Percentiles rank a stretch among this genome's conserved stretches.
Conservation (phyloP, 768 basidiomycete genomes). For the Sistotremastrum suecicum region DNA sequence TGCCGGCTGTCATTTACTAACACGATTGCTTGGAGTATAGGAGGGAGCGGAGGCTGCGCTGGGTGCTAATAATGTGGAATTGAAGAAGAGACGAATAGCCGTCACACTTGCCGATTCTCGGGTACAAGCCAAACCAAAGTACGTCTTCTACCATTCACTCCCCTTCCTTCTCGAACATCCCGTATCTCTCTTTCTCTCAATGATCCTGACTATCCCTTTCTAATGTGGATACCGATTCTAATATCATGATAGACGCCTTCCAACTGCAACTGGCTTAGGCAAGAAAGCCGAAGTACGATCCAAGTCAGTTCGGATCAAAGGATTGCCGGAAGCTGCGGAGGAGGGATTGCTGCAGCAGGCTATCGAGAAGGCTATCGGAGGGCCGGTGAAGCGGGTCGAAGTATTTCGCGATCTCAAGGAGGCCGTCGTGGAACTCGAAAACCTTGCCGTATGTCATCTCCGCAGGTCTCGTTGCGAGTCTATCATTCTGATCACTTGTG, state of each 20-base stretch:
- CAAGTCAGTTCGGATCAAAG: constrained; percentile 63
- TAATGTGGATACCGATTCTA: too few relatives aligned
- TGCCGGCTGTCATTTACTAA: background rate
- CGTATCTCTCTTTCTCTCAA: background rate
- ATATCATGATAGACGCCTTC: constrained; percentile 28
- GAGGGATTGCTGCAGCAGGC: constrained; percentile 87
- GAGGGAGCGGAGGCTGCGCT: constrained; percentile 57
- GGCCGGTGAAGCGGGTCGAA: constrained; percentile 57
- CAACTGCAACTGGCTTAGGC: constrained; percentile 43
- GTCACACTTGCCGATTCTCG: constrained; percentile 77
- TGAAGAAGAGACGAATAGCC: constrained; percentile 81
- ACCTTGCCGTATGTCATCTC: constrained; percentile 36
- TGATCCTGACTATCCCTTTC: too few relatives aligned
- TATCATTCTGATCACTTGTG: background rate
- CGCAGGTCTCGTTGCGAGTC: background rate
- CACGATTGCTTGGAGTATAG: constrained; percentile 21
- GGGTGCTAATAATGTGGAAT: constrained; percentile 70
- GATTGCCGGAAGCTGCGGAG: constrained; percentile 60
- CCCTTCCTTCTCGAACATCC: background rate
- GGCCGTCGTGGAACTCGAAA: constrained; percentile 54
- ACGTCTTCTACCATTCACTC: background rate
- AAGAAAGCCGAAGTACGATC: constrained; percentile 41
- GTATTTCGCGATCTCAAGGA: constrained; percentile 48
- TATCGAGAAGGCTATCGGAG: constrained; percentile 51
- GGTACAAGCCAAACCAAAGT: constrained; percentile 27